Percentiles rank a stretch among this genome's conserved stretches.
phyloP scores from a whole-genome alignment of 495 filamentous ascomycete species.

The Trichoderma erinaceum region DNA sequence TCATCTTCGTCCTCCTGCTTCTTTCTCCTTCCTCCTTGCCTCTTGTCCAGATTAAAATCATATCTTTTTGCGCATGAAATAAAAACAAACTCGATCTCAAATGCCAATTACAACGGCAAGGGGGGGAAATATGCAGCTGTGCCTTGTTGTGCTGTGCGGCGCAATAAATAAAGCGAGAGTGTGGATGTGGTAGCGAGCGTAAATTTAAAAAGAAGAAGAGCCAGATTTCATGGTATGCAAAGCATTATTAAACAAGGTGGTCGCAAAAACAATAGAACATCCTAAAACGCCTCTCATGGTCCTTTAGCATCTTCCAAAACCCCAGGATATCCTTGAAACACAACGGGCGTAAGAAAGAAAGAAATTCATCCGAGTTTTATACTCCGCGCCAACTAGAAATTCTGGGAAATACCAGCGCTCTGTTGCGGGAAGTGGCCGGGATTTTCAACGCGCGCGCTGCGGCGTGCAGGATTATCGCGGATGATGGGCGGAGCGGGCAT shows the following conservation, averaged over 20 bases:
- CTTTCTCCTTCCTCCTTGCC: background rate
- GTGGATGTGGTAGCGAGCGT: background rate
- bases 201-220: background rate
- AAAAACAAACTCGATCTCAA: background rate
- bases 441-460: constrained; percentile 92
- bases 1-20: background rate
- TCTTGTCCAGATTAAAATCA: background rate
- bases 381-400: constrained; percentile 58
- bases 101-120: background rate
- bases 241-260: constrained; percentile 12
- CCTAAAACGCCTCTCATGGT: constrained; percentile 8
- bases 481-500: constrained; percentile 68
- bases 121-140: background rate
- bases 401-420: constrained; percentile 95
- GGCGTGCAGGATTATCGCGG: constrained; percentile 81
- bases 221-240: constrained; percentile 4
- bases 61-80: background rate
- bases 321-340: background rate
- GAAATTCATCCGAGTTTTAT: background rate
- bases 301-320: constrained; percentile 1
- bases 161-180: constrained; percentile 5
- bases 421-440: constrained; percentile 80
- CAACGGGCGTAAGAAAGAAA: background rate
- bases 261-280: background rate
- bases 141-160: background rate